Base-by-base conservation (phyloP, 305 asterid genomes). In the Fraxinus sp. region DNA sequence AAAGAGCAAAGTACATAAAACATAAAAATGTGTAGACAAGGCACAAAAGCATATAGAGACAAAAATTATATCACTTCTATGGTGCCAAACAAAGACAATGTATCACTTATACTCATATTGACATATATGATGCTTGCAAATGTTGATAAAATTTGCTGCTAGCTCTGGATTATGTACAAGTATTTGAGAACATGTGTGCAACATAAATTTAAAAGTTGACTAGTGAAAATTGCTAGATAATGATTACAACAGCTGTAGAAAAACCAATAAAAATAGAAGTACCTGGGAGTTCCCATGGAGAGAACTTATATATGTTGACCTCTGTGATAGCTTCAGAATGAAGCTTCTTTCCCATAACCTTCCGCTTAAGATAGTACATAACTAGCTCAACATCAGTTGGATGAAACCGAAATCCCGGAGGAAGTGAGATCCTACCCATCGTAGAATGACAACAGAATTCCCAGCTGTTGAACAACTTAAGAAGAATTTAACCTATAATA, bases 251-350 rank as follows among this genome's bases (percentile, higher is more conserved):
- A 71, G 37, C 41, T 4, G 24, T 11, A 68, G 36, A 68, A 11
- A 68, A 68, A 68, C 36, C 36, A 26, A 68, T 35, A 71, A 26
- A 79, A 24, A 62, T 41, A 37, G 83, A 73, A 6, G 75, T 71
- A 96, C 99, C 99, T 83, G 98, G 99, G 81, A 96, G 98, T 82
- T 94, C 98, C 97, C 97, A 91, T 4, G 98, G 98, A 78, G 92
- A 86, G 75, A 83, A 90, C 43, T 88, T 87, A 81, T 93, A 90
- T 76, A 94, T 91, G 86, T 94, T 90, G 77, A 94, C 93, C 72
- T 93, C 99, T 0, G 99, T 85, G 83, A 96, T 90, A 74, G 94
- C 97, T 85, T 94, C 94, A 77, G 87, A 80, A 33, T 16, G 89
- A 85, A 90, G 83, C 88, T 87, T 90, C 88, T 86, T 93, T 79